Evolutionary conservation across 768 basidiomycete genomes (phyloP).

Genomic region (Tulasnella sp.): DNA sequence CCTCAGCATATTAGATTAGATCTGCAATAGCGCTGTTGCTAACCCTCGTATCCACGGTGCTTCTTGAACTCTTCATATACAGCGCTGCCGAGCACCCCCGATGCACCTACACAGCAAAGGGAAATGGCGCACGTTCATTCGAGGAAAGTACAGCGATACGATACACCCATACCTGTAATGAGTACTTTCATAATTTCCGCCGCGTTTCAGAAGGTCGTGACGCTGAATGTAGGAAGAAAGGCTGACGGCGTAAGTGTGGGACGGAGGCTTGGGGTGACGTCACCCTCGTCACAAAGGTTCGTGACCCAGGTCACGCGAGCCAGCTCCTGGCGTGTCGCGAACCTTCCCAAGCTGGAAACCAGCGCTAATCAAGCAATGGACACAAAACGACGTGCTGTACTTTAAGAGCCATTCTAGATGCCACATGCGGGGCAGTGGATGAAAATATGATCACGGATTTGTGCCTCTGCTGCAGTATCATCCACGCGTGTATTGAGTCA

Average conservation of each 20-base stretch:
- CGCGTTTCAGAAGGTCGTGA: neutral
- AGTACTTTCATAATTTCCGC: slow-evolving; percentile 31
- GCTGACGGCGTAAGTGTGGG: neutral
- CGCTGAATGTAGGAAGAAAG: neutral
- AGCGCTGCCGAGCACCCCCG: slow-evolving; percentile 83
- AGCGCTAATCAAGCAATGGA: neutral
- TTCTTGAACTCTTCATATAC: slow-evolving; percentile 62
- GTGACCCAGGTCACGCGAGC: neutral
- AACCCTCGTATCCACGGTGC: slow-evolving; percentile 36
- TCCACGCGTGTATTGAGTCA: too few relatives aligned
- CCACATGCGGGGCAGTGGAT: too few relatives aligned
- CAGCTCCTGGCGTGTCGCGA: neutral
- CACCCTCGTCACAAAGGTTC: neutral
- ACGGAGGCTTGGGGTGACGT: neutral
- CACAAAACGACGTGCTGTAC: neutral
- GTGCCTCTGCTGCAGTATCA: too few relatives aligned
- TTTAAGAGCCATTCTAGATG: too few relatives aligned
- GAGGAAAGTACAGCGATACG: too few relatives aligned
- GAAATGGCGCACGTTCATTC: neutral
- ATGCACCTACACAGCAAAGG: slow-evolving; percentile 62
- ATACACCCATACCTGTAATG: slow-evolving; percentile 26
- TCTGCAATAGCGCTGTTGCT: slow-evolving; percentile 21
- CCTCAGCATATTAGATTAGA: slow-evolving; percentile 25
- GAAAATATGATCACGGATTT: too few relatives aligned
- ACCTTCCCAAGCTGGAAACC: neutral